Percentiles rank a stretch among this genome's conserved stretches.
These are phyloP conservation scores for Graphium sp. DNA, from an alignment of 2,329 filamentous ascomycete genomes.

Conservation along the genomic window DNA sequence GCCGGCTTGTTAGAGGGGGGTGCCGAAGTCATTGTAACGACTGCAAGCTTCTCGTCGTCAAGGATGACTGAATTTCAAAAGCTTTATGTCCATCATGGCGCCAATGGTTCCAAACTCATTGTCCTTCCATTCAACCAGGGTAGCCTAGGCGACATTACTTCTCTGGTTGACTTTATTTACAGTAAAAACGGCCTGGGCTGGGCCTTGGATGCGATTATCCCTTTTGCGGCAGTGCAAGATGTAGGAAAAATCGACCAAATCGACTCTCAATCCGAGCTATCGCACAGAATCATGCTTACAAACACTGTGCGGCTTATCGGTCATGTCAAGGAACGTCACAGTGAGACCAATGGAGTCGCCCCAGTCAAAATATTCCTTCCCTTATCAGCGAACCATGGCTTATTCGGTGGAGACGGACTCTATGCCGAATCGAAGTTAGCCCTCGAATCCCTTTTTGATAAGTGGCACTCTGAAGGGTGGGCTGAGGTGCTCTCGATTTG, in stretches of 20 bases:
- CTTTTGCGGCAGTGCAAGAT: slow-evolving; percentile 95
- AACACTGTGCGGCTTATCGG: slow-evolving; percentile 88
- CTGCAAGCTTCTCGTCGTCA: slow-evolving; percentile 86
- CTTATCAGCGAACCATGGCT: slow-evolving; percentile 94
- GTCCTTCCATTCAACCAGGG: slow-evolving; percentile 99
- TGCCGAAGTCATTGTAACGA: slow-evolving; percentile 92
- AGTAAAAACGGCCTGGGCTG: slow-evolving; percentile 96
- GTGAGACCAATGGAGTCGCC: slow-evolving; percentile 72
- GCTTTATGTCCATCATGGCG: slow-evolving; percentile 91
- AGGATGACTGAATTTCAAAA: slow-evolving; percentile 98
- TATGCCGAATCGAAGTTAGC: slow-evolving; percentile 98
- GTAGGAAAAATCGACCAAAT: slow-evolving; percentile 93
- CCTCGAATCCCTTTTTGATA: slow-evolving; percentile 93
- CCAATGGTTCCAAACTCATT: slow-evolving; percentile 86
- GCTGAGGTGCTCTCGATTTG: slow-evolving; percentile 95
- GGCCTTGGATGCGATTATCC: slow-evolving; percentile 92
- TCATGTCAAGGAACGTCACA: slow-evolving; percentile 80
- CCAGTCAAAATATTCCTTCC: slow-evolving; percentile 94
- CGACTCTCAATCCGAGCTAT: slow-evolving; percentile 93
- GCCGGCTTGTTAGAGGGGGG: slow-evolving; percentile 93
- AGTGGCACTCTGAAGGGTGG: slow-evolving; percentile 97
- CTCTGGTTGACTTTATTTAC: slow-evolving; percentile 89
- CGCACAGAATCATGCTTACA: slow-evolving; percentile 97
- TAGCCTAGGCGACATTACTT: slow-evolving; percentile 94
- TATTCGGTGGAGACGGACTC: slow-evolving; percentile 92